These are phyloP conservation scores for Fusarium sp. DNA, from an alignment of 2,329 filamentous ascomycete species.

Conservation along the genomic window DNA sequence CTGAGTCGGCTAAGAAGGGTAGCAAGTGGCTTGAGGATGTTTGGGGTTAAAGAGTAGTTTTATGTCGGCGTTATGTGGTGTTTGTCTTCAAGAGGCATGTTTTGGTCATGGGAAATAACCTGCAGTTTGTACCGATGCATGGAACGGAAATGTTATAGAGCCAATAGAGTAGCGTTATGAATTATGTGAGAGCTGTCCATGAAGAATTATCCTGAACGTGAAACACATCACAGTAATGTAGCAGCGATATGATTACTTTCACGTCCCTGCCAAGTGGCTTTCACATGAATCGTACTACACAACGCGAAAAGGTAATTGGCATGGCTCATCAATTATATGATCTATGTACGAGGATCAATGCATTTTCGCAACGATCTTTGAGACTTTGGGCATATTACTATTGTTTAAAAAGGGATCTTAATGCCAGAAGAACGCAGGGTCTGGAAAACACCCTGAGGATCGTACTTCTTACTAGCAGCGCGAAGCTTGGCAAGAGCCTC, in stretches of 20 bases:
- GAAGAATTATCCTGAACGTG: too few relatives aligned
- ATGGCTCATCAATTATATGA: neutral
- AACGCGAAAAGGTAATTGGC: too few relatives aligned
- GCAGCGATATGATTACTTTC: too few relatives aligned
- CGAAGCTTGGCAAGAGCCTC: conserved; percentile 55
- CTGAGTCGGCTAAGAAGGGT: conserved; percentile 62
- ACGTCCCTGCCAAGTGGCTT: too few relatives aligned
- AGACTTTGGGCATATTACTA: neutral
- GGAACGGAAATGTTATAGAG: too few relatives aligned
- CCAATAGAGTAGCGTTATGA: too few relatives aligned
- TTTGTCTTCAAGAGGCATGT: neutral
- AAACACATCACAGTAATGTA: too few relatives aligned
- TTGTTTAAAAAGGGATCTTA: conserved; percentile 48
- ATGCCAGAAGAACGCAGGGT: conserved; percentile 54
- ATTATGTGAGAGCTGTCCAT: too few relatives aligned
- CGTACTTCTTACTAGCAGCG: conserved; percentile 55
- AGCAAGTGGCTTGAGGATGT: conserved; percentile 70
- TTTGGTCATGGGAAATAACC: neutral
- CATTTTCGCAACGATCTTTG: neutral
- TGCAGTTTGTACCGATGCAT: too few relatives aligned
- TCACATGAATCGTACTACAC: too few relatives aligned
- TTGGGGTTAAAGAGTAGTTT: conserved; percentile 59
- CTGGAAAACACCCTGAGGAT: conserved; percentile 58
- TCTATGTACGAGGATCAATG: neutral
- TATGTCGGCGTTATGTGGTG: neutral